Percentiles rank a stretch among this genome's conserved stretches.
Evolutionary conservation across 2,329 filamentous ascomycete genomes (phyloP).

Genomic region (Botryotinia calthae): DNA sequence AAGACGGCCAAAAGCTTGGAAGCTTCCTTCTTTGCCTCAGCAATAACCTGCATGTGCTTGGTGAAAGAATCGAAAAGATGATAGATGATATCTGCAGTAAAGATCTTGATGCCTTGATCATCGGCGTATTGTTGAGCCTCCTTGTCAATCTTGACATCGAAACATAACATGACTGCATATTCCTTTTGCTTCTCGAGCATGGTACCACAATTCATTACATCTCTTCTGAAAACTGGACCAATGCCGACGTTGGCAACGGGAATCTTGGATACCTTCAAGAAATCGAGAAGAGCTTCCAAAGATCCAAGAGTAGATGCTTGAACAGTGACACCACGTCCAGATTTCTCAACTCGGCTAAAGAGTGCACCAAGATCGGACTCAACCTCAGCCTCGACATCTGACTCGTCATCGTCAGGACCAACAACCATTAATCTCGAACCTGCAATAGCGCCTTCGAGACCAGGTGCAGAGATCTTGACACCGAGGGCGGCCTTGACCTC

Average conservation of each 20-base stretch:
- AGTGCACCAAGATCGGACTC: slow-evolving; percentile 91
- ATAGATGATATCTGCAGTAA: slow-evolving; percentile 98
- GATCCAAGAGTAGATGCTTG: slow-evolving; percentile 97
- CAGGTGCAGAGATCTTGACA: slow-evolving; percentile 97
- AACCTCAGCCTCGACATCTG: slow-evolving; percentile 94
- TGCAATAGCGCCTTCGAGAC: slow-evolving; percentile 92
- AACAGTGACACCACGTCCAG: slow-evolving; percentile 91
- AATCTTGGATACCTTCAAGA: slow-evolving; percentile 94
- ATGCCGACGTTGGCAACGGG: slow-evolving; percentile 97
- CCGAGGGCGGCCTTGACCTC: slow-evolving; percentile 97
- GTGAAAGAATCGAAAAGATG: slow-evolving; percentile 97
- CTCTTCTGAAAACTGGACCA: slow-evolving; percentile 95
- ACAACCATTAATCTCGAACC: slow-evolving; percentile 93
- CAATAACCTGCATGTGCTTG: slow-evolving; percentile 83
- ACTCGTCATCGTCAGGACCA: slow-evolving; percentile 92
- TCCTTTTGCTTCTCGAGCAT: slow-evolving; percentile 97
- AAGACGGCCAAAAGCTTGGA: slow-evolving; percentile 95
- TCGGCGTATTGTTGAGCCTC: slow-evolving; percentile 89
- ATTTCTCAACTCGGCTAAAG: slow-evolving; percentile 86
- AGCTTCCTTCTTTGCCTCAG: slow-evolving; percentile 93
- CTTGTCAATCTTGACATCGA: slow-evolving; percentile 99
- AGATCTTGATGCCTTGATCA: slow-evolving; percentile 93
- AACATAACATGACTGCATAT: slow-evolving; percentile 98
- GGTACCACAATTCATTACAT: slow-evolving; percentile 90
- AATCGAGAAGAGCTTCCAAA: slow-evolving; percentile 91